Base-by-base conservation (phyloP, 805 yeast genomes). In the Sporopachydermia lactativora region DNA sequence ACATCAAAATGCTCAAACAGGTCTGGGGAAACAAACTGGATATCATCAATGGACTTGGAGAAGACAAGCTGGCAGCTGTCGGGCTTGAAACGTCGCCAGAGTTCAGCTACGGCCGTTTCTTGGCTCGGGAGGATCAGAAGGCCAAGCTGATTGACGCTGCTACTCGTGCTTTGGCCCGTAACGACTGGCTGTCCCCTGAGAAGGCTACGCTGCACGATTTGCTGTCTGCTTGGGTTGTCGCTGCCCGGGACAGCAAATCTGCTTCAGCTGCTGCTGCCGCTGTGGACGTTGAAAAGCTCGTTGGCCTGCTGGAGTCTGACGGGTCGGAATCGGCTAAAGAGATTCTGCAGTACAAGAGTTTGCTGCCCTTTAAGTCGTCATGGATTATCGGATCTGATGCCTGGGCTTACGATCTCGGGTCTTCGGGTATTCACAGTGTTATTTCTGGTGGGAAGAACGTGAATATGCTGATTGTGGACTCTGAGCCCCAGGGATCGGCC, bases 371-470 rank as follows among this genome's bases (percentile, higher is more conserved):
- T 42, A 65, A 65, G 39, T 65, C 81, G 8, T 66, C 72, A 41
- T 89, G 97, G 97, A 66, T 89, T 44, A 66, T 89, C 42, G 96
- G 96, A 19, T 85, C 96, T 15, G 97, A 89, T 58, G 75, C 92
- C 19, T 89, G 97, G 97, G 73, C 95, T 15, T 86, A 79, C 55
- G 97, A 89, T 62, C 65, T 84, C 50, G 97, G 97, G 36, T 67
- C 81, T 46, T 81, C 95, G 4, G 95, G 96, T 56, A 78, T 89
- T 40, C 96, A 89, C 58, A 79, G 80, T 50, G 78, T 85, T 3
- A 64, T 89, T 37, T 62, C 86, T 18, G 76, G 88, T 0, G 78
- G 78, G 37, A 70, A 75, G 55, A 82, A 85, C 55, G 62, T 89
- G 49, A 89, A 89, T 57, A 71, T 89, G 71, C 71, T 89, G 53